Evolutionary conservation across 345 rosid genomes (phyloP).

Genomic region (Eucalyptus cloeziana): DNA sequence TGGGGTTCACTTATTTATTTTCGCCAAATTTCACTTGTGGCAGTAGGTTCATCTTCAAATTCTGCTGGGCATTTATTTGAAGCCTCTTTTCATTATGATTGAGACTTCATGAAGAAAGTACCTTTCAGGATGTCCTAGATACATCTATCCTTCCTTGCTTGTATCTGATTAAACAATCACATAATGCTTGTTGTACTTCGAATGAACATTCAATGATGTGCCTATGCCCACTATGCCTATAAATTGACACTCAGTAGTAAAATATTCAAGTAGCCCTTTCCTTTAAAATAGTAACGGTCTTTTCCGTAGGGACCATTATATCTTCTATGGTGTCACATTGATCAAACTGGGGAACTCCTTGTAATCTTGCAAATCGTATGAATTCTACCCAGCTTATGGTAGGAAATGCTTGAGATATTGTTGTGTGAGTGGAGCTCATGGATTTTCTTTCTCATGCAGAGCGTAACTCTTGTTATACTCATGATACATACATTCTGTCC

Average conservation of each 20-base stretch:
- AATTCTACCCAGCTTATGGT: not conserved
- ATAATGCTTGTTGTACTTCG: not conserved
- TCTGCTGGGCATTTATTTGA: not conserved
- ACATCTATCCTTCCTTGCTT: not conserved
- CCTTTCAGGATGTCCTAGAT: not conserved
- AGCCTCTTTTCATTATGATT: not conserved
- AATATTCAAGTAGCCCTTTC: not conserved
- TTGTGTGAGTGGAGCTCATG: not conserved
- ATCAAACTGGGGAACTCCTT: not conserved
- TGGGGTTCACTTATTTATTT: not conserved
- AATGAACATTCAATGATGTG: not conserved
- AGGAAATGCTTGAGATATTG: not conserved
- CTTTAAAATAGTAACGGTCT: not conserved
- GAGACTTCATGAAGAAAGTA: not conserved
- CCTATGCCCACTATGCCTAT: not conserved
- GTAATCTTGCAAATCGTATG: not conserved
- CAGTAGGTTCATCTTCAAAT: not conserved
- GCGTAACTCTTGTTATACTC: slow-evolving; percentile 45
- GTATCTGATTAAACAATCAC: not conserved
- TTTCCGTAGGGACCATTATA: not conserved
- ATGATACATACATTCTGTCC: slow-evolving; percentile 57
- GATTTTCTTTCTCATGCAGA: slow-evolving; percentile 27
- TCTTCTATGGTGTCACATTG: not conserved
- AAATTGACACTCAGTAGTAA: not conserved
- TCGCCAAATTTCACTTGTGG: not conserved